Conservation (phyloP, 148 eudicot species). For the Mesembryanthemum crystallinum region DNA sequence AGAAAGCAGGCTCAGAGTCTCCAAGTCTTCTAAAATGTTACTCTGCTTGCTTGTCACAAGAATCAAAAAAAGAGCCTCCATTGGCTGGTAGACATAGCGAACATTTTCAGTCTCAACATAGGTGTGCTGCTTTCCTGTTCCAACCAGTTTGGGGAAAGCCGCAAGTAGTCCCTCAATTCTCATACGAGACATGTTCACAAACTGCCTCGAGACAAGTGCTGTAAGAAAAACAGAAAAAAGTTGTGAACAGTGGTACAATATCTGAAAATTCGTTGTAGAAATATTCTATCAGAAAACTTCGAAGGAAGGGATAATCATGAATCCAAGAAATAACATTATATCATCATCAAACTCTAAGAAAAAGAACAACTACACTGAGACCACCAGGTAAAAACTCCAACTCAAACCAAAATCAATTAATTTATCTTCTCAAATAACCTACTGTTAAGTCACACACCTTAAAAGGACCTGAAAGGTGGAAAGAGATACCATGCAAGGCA, state of each 20-base stretch:
- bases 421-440: too few relatives aligned
- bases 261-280: too few relatives aligned
- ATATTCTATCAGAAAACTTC: background rate
- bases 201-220: constrained; percentile 95
- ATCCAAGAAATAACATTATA: too few relatives aligned
- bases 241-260: background rate
- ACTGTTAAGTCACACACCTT: background rate
- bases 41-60: constrained; percentile 94
- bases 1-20: constrained; percentile 91
- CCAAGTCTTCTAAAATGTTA: constrained; percentile 98
- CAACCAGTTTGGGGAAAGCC: constrained; percentile 93
- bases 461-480: background rate
- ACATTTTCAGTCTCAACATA: constrained; percentile 97
- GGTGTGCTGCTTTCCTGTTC: constrained; percentile 97
- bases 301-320: too few relatives aligned
- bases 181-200: constrained; percentile 88
- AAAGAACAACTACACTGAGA: too few relatives aligned
- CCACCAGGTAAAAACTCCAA: too few relatives aligned
- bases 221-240: constrained; percentile 16
- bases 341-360: too few relatives aligned
- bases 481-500: background rate
- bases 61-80: constrained; percentile 76
- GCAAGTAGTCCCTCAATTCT: constrained; percentile 92
- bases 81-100: constrained; percentile 97
- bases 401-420: too few relatives aligned